A percentile compares a stretch with the other conserved stretches of the same genome.
Conservation (phyloP, 148 eudicot species). For the Pharnaceum exiguum region DNA sequence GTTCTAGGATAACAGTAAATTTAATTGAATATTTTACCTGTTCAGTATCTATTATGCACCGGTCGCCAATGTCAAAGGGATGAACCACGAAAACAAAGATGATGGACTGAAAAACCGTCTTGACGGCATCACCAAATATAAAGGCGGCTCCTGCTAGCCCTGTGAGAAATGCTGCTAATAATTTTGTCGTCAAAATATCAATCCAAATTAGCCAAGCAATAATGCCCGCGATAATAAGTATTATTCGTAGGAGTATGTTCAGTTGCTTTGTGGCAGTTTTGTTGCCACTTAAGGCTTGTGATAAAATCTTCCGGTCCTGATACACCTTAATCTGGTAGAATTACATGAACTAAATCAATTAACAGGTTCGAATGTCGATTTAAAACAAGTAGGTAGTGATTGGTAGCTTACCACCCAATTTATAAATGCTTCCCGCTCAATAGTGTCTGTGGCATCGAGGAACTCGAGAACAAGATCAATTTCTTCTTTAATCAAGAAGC, state of each 20-base stretch:
- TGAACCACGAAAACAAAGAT: background rate
- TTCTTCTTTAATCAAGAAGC: background rate
- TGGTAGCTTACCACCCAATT: conserved; percentile 15
- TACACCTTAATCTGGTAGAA: background rate
- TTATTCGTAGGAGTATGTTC: background rate
- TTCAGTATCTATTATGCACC: background rate
- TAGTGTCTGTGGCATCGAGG: background rate
- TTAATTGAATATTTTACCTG: background rate
- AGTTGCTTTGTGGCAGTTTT: conserved; percentile 6
- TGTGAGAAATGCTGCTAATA: conserved; percentile 1
- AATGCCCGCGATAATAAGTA: background rate
- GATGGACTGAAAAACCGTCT: background rate
- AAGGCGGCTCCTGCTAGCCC: background rate
- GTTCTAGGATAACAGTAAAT: background rate
- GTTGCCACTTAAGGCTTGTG: conserved; percentile 5
- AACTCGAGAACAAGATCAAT: background rate
- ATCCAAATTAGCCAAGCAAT: conserved; percentile 12
- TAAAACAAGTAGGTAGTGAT: background rate
- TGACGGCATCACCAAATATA: background rate
- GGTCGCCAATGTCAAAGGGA: conserved; percentile 6
- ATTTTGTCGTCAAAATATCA: conserved; percentile 1
- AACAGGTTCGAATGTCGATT: background rate
- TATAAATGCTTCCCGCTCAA: background rate
- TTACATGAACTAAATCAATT: background rate
- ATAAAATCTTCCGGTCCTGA: background rate